Evolutionary conservation across 495 filamentous ascomycete species (phyloP), one percentile per base, ranked within the genome.

Genomic region (Aspergillus sparsus): DNA sequence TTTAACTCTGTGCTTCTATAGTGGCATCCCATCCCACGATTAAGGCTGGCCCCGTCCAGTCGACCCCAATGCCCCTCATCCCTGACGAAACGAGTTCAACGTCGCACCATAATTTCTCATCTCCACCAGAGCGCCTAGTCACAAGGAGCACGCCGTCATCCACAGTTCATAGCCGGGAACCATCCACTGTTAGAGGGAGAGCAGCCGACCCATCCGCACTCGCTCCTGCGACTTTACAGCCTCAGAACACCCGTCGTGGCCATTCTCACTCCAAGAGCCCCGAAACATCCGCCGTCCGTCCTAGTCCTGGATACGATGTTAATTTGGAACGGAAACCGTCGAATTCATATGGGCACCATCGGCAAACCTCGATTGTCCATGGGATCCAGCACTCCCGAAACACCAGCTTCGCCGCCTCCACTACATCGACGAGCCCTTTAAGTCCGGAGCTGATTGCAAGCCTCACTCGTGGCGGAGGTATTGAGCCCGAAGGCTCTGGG

Each of bases 321-420:
- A 74, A 75, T 59, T 77, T 91, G 63, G 92, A 94, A 71, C 83
- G 91, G 55, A 81, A 82, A 56, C 80, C 86, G 35, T 89, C 87
- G 7, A 80, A 80, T 51, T 80, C 87, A 11, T 95, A 97, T 74
- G 89, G 88, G 47, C 93, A 98, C 70, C 90, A 96, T 71, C 85
- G 94, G 18, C 90, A 98, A 72, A 91, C 92, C 1, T 97, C 93
- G 32, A 96, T 96, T 62, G 91, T 97, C 47, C 91, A 96, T 84
- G 92, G 92, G 58, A 85, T 92, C 61, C 91, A 93, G 69, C 94
- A 98, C 75, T 95, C 92, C 59, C 87, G 94, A 64, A 96, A 94
- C 77, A 86, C 93, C 11, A 89, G 85, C 67, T 84, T 85, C 70
- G 82, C 83, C 49, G 80, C 80, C 58, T 77, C 75, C 10, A 81